phyloP scores from a whole-genome alignment of 2,329 filamentous ascomycete genomes.

The Blastomyces percursus region DNA sequence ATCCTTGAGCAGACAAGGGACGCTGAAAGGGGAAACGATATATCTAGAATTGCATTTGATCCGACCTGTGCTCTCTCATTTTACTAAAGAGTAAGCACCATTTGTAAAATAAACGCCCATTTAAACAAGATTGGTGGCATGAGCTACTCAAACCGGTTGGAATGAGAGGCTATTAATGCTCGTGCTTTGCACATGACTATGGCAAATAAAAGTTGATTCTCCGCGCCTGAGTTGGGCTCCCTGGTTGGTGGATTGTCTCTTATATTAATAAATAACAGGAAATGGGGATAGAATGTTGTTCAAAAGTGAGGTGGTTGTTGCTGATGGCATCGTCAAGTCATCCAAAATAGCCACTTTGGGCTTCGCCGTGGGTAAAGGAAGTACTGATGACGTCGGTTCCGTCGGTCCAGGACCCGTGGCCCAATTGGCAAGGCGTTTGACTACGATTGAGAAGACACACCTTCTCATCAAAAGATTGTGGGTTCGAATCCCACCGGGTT shows the following conservation, averaged over 20 bases:
- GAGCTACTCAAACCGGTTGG: not conserved
- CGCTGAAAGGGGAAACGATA: not conserved
- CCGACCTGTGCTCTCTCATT: not conserved
- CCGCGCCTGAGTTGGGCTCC: too few species aligned
- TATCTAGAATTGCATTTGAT: not conserved
- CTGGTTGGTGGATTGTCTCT: too few species aligned
- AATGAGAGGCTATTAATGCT: not conserved
- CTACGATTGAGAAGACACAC: conserved; percentile 1
- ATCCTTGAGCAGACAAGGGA: not conserved
- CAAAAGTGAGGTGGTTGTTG: too few species aligned
- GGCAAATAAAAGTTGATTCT: not conserved
- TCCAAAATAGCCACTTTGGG: too few species aligned
- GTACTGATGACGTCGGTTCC: not conserved
- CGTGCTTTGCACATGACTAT: not conserved
- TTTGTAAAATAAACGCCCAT: not conserved
- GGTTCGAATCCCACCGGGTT: conserved; percentile 7
- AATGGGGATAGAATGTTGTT: too few species aligned
- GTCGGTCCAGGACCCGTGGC: conserved; percentile 1
- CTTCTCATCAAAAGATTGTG: conserved; percentile 5
- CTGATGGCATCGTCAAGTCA: too few species aligned
- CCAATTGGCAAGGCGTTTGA: conserved; percentile 7
- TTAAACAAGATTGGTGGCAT: not conserved
- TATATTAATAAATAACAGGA: too few species aligned
- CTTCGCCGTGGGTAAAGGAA: too few species aligned
- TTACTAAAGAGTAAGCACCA: not conserved